These are phyloP conservation scores for Yamadazyma nakazawae DNA, from an alignment of 805 yeast genomes.

Conservation along the genomic window DNA sequence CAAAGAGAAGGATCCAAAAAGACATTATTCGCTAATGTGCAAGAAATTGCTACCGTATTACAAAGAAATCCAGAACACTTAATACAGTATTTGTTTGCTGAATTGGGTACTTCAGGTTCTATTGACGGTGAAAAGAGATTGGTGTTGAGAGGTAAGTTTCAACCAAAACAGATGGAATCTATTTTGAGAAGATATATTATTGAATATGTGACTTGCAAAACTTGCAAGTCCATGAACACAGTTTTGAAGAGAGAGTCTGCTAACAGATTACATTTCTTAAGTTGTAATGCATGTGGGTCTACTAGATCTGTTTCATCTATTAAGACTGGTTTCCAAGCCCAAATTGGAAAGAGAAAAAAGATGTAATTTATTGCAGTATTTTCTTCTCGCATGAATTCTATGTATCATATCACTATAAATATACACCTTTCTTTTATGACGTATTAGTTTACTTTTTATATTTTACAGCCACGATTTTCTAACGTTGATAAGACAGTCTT, in stretches of 20 bases:
- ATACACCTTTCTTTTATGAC: slow-evolving; percentile 7
- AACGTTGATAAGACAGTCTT: too few relatives aligned
- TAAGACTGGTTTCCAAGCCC: slow-evolving; percentile 99
- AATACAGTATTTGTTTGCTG: slow-evolving; percentile 95
- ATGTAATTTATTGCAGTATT: slow-evolving; percentile 7
- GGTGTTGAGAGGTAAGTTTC: slow-evolving; percentile 97
- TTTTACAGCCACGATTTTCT: not conserved
- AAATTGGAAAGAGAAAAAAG: slow-evolving; percentile 83
- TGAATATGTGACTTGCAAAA: slow-evolving; percentile 98
- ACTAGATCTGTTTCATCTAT: slow-evolving; percentile 95
- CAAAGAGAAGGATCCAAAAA: slow-evolving; percentile 97
- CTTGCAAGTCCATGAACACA: slow-evolving; percentile 97
- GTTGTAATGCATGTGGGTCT: slow-evolving; percentile 97
- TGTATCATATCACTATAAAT: slow-evolving; percentile 16
- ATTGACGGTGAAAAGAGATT: slow-evolving; percentile 97
- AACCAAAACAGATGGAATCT: slow-evolving; percentile 95
- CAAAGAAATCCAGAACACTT: slow-evolving; percentile 97
- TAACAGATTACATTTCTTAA: slow-evolving; percentile 94
- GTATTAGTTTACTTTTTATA: not conserved
- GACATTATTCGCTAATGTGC: slow-evolving; percentile 93
- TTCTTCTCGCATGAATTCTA: slow-evolving; percentile 9
- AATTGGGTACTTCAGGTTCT: slow-evolving; percentile 98
- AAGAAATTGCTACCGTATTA: slow-evolving; percentile 87
- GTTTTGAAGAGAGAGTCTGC: slow-evolving; percentile 92
- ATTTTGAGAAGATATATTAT: slow-evolving; percentile 93